Conservation (phyloP, 441 rosid genomes). For the Populus trichocarpa region DNA sequence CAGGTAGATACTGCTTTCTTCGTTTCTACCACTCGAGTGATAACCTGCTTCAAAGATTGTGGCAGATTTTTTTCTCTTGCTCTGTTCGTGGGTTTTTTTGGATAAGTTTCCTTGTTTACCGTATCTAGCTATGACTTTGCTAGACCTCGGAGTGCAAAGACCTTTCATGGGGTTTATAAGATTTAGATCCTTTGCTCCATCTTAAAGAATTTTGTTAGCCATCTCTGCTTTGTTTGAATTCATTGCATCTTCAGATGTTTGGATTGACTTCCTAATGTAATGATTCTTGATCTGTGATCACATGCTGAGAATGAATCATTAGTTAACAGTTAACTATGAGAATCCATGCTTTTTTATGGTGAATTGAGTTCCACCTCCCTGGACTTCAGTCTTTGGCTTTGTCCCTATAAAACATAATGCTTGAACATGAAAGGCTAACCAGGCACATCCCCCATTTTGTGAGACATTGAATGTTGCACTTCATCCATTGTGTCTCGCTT, state of each 20-base stretch:
- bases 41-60: no score
- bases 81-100: background rate
- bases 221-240: background rate
- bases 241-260: background rate
- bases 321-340: background rate
- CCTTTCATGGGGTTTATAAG: background rate
- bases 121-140: background rate
- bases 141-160: background rate
- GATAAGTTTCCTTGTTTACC: background rate
- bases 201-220: background rate
- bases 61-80: background rate
- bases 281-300: background rate
- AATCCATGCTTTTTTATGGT: background rate
- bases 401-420: no score
- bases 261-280: background rate
- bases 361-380: background rate
- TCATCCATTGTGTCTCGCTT: background rate
- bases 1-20: no score
- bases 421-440: no score
- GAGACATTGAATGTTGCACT: background rate
- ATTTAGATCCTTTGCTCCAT: background rate
- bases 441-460: background rate
- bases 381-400: no score
- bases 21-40: no score
- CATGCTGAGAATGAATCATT: background rate